Conservation (phyloP, 495 filamentous ascomycete species). For the Neurospora sp. region DNA sequence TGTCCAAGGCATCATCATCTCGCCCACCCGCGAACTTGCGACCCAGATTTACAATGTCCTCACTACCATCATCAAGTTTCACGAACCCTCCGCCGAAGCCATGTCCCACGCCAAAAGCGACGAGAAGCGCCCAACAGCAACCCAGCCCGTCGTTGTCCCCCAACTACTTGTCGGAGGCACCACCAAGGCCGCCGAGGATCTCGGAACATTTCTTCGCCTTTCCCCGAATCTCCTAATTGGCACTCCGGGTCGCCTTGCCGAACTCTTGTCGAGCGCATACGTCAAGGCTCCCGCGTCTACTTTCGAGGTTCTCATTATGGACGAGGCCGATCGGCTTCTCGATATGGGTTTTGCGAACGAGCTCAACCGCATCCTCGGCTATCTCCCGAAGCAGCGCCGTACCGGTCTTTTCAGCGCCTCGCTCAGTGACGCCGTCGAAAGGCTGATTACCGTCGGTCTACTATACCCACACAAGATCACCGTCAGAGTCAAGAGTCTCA, state of each 20-base stretch:
- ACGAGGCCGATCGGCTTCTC: conserved; percentile 86
- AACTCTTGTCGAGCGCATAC: conserved; percentile 81
- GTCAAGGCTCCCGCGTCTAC: conserved; percentile 81
- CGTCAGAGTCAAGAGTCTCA: conserved; percentile 67
- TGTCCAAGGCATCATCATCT: conserved; percentile 80
- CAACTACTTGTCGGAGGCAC: conserved; percentile 83
- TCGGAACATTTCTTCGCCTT: conserved; percentile 65
- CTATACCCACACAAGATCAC: conserved; percentile 89
- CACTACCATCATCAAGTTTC: conserved; percentile 65
- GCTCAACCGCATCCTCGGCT: conserved; percentile 70
- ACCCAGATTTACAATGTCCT: conserved; percentile 84
- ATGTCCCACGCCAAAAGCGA: conserved; percentile 38
- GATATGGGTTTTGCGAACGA: conserved; percentile 95
- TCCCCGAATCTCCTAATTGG: conserved; percentile 81
- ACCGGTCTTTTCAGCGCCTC: conserved; percentile 92
- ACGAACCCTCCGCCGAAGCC: conserved; percentile 60
- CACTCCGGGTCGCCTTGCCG: conserved; percentile 81
- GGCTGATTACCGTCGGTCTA: conserved; percentile 85
- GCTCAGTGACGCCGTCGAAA: conserved; percentile 80
- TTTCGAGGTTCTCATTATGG: conserved; percentile 83
- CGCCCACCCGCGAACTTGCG: conserved; percentile 88
- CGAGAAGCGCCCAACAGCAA: conserved; percentile 43
- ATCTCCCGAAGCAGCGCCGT: conserved; percentile 83
- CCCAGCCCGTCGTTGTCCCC: conserved; percentile 54
- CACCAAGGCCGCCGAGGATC: conserved; percentile 72